Evolutionary conservation across 2,329 filamentous ascomycete species (phyloP), one percentile per base, ranked within the genome.

Genomic region (Mollisia scopiformis): DNA sequence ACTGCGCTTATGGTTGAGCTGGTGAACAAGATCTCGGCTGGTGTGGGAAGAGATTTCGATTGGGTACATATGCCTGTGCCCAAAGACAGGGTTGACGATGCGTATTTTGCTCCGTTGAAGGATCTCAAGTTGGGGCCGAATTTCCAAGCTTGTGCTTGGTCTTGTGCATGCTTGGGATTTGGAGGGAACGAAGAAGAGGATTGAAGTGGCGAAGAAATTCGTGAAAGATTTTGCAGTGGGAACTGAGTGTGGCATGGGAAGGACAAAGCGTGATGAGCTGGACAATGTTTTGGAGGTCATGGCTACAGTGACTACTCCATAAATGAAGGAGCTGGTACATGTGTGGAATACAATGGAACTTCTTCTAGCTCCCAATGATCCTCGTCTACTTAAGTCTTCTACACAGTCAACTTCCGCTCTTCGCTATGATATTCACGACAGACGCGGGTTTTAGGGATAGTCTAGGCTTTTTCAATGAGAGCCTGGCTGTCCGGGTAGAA

Each of bases 1-100:
- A 62, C 57, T 11, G 64, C 59, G 0, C 28, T 74, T 1, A 35
- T 77, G 30, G 76, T 79, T 5, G 73, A 78, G 13, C 62, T 80
- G 23, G 75, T 73, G 4, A 77, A 75, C 41, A 67, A 62, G 1
- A 64, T 78, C 19, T 62, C 71, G 13, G 57, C 68, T 5, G 53
- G 59, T 2, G 62, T 74, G 2, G 59, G 70, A 6, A 71, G 73
- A 47, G 59, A 62, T 8, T 72, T 81, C 25, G 64, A 74, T 49
- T 82, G 73, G 70, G 65, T 81, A 31, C 79, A 81, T 59, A 72
- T 79, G 67, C 78, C 79, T 2, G 78, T 81, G 1, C 77, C 78
- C 0, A 76, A 73, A 55, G 71, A 72, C 13, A 66, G 75, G 14
- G 68, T 66, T 14, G 75, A 79, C 60, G 67, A 66, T 2, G 70